Evolutionary conservation across 306 rosid species (phyloP).

Genomic region (Chamaecrista fasciculata): DNA sequence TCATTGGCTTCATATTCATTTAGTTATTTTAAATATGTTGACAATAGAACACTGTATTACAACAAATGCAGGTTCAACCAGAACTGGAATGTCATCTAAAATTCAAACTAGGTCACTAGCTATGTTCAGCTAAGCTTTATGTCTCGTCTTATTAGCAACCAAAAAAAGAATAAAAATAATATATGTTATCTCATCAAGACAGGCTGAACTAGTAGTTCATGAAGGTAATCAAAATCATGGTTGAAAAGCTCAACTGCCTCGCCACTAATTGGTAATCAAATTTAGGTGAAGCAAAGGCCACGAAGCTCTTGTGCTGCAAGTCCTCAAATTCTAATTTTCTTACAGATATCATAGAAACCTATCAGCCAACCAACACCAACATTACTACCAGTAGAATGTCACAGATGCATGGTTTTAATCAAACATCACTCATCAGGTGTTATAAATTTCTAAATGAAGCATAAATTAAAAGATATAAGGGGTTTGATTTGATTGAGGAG

Average conservation of each 20-base stretch:
- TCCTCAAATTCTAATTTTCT: constrained; percentile 16
- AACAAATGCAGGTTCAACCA: neutral
- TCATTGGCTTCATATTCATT: neutral
- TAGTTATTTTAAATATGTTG: neutral
- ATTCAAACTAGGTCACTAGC: neutral
- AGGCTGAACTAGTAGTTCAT: neutral
- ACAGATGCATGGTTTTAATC: neutral
- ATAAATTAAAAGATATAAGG: neutral
- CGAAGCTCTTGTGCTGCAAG: constrained; percentile 10
- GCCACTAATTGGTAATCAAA: neutral
- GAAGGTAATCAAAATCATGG: neutral
- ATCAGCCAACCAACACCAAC: neutral
- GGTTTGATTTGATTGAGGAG: too few relatives aligned
- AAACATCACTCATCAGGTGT: neutral
- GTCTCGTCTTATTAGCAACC: neutral
- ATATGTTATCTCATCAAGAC: neutral
- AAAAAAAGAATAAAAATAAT: neutral
- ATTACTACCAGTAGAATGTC: neutral
- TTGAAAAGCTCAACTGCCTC: neutral
- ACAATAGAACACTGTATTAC: neutral
- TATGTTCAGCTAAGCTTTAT: neutral
- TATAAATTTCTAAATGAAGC: neutral
- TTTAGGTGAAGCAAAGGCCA: neutral
- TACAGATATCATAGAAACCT: constrained; percentile 3
- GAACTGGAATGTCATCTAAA: neutral